Base-by-base conservation (phyloP, 345 rosid genomes). In the Alliaria petiolata region DNA sequence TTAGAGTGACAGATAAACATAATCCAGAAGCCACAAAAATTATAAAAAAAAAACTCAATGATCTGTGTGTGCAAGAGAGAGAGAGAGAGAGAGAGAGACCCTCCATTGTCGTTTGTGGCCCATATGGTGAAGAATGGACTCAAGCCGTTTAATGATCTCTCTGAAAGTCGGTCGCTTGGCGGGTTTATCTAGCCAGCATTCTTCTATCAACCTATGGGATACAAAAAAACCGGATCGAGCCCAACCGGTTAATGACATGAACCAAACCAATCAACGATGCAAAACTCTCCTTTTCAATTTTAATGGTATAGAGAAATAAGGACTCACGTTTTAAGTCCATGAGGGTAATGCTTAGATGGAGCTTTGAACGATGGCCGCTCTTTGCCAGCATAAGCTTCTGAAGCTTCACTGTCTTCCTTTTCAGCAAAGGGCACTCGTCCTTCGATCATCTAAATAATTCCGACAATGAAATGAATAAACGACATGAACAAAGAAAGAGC, bases 161-260 rank as follows among this genome's bases (percentile, higher is more conserved):
- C 83, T 88, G 82, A 89, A 95, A 8, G 95, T 72, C 2, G 96
- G 99, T 76, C 99, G 81, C 74, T 81, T 89, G 9, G 81, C 77
- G 25, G 96, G 95, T 54, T 86, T 83, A 65, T 95, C 96, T 36
- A 75, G 69, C 99, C 96, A 91, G 80, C 97, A 95, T 54, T 86
- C 91, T 80, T 88, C 93, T 64, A 91, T 95, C 79, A 91, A 81
- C 83, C 99, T 91, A 86, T 15, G 14, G 19, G 20, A 47, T 25
- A 20, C 30, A 46, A n/a, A 34, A n/a, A 43, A 11, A 22, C 15
- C 0, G 5, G 65, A 75, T 13, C 38, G 4, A 20, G 7, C 31
- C 6, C 3, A 43, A 39, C 39, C 20, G 16, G 47, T 71, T 39
- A 49, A n/a, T 13, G 25, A 31, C 50, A 71, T 44, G 19, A 59